Conservation (phyloP, 495 filamentous ascomycete genomes). For the Aspergillus cavernicola region DNA sequence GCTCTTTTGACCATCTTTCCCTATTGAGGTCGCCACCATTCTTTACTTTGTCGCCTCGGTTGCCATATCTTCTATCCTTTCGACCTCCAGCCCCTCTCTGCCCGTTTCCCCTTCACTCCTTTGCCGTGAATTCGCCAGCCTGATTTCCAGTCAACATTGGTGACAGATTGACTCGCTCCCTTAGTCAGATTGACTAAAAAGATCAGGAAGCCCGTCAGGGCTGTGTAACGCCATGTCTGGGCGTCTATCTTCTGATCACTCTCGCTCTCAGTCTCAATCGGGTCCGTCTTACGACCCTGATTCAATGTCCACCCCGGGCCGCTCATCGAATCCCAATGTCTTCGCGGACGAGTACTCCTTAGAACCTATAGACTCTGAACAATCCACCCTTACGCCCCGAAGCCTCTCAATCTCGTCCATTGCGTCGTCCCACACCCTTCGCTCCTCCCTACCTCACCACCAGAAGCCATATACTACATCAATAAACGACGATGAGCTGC, state of each 20-base stretch:
- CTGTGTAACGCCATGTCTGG: conserved; percentile 45
- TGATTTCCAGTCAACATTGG: conserved; percentile 15
- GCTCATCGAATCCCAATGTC: conserved; percentile 46
- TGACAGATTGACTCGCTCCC: conserved; percentile 17
- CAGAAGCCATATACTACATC: conserved; percentile 24
- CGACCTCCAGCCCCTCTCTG: conserved; percentile 7
- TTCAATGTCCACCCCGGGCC: conserved; percentile 34
- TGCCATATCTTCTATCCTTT: neutral
- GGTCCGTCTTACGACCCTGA: conserved; percentile 28
- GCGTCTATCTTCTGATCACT: conserved; percentile 40
- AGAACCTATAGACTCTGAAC: conserved; percentile 39
- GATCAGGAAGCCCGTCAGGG: conserved; percentile 42
- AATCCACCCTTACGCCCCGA: conserved; percentile 29
- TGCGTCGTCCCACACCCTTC: conserved; percentile 35
- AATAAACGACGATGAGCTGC: conserved; percentile 24
- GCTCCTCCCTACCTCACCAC: conserved; percentile 24
- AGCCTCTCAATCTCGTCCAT: conserved; percentile 33
- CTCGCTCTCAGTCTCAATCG: conserved; percentile 35
- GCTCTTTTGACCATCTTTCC: neutral
- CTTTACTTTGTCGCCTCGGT: neutral
- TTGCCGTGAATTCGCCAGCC: conserved; percentile 2
- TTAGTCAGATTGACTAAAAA: conserved; percentile 20
- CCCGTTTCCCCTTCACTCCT: conserved; percentile 11
- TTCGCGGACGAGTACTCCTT: conserved; percentile 54
- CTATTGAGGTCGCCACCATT: neutral